A percentile compares a stretch with the other conserved stretches of the same genome.
Evolutionary conservation across 192 early-diverging fungal genomes (phyloP).

Genomic region (Allomyces javanicus): DNA sequence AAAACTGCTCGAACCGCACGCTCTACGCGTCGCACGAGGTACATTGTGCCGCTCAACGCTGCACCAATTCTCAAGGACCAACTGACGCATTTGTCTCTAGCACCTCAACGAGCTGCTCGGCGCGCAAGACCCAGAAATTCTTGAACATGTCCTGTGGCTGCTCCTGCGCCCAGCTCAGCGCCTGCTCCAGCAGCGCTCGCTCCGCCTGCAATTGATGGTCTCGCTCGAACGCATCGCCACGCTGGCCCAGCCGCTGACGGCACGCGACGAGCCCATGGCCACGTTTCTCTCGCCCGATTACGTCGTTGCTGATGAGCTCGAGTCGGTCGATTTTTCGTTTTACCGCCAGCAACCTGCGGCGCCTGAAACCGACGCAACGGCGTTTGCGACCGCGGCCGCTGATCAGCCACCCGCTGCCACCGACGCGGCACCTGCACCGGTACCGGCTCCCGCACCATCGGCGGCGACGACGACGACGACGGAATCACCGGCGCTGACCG

Average conservation of each 20-base stretch:
- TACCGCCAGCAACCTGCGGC: neutral
- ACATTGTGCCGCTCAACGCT: neutral
- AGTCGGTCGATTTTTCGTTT: neutral
- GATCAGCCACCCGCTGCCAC: neutral
- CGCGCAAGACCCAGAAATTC: constrained; percentile 1
- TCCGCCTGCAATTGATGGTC: neutral
- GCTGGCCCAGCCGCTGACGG: neutral
- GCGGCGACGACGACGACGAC: no score
- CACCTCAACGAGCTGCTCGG: constrained; percentile 1
- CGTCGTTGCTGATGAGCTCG: neutral
- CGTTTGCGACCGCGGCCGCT: neutral
- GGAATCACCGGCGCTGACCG: neutral
- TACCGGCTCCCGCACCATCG: no score
- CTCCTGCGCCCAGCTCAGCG: constrained; percentile 3
- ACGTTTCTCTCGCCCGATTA: constrained; percentile 1
- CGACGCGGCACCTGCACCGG: no score
- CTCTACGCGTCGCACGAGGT: constrained; percentile 86
- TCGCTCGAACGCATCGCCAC: neutral
- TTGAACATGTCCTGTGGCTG: constrained; percentile 1
- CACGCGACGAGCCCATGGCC: neutral
- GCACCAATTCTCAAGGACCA: no score
- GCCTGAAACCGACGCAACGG: neutral
- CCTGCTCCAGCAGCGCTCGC: constrained; percentile 1
- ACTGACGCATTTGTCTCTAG: neutral
- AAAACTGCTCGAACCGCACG: constrained; percentile 86